Base-by-base conservation (phyloP, 495 filamentous ascomycete species). In the Podospora pseudopauciseta region DNA sequence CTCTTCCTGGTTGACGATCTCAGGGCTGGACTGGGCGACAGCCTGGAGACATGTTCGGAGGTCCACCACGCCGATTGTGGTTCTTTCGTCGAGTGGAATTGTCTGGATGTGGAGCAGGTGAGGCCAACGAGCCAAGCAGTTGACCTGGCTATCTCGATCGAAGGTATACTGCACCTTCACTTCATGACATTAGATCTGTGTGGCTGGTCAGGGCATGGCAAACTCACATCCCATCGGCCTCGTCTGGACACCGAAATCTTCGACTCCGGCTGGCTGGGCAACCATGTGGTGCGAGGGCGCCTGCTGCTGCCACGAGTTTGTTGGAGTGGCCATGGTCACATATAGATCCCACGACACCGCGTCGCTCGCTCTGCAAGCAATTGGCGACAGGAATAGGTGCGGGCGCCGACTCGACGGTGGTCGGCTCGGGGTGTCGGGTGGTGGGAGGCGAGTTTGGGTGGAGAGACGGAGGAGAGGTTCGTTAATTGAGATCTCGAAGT, bases 91-190 rank as follows among this genome's bases (percentile, higher is more conserved):
- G 60, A 98, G 79, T 32, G 86, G 84, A 28, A 94, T 87, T 9
- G 90, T 91, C 71, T 92, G 92, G 26, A 97, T 86, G 28, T 91
- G 85, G 60, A 97, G 84, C 49, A 90, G 83, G 65, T 94, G 87
- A 57, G 92, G 92, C 85, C 93, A 92, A 73, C 94, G 88, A 68
- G 96, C 94, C 30, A 99, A 82, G 80, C 95, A 98, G 75, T 94
- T 92, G 27, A 93, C 91, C 78, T 93, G 92, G 77, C 87, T 90
- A 58, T 92, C 90, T 73, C 92, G 89, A 74, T 98, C 94, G 79
- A 98, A 98, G 23, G 94, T 96, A 78, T 99, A 99, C 55, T 95
- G 89, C 28, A 99, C 92, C 84, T 99, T 98, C 78, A 98, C 91
- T 92, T 76, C 67, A 76, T 34, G 32, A 68, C 79, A 23, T 58